Evolutionary conservation across 805 yeast species (phyloP).

Genomic region (Komagataella populi): DNA sequence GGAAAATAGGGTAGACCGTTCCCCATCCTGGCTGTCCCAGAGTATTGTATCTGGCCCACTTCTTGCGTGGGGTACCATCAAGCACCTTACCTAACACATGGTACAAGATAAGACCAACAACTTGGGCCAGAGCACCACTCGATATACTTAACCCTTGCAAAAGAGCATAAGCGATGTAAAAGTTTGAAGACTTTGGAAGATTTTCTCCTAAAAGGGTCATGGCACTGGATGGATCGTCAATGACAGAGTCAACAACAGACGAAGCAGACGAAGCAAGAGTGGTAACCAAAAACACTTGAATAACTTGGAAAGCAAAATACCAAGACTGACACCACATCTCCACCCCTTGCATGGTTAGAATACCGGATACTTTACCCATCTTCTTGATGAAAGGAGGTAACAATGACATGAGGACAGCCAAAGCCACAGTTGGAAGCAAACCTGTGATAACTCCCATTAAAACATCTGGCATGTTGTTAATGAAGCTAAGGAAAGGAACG

Average conservation of each 20-base stretch:
- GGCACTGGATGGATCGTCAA: slow-evolving; percentile 54
- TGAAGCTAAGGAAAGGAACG: slow-evolving; percentile 63
- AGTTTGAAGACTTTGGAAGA: slow-evolving; percentile 83
- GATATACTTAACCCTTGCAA: slow-evolving; percentile 72
- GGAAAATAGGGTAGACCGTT: slow-evolving; percentile 63
- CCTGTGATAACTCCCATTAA: slow-evolving; percentile 81
- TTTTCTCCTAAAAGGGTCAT: slow-evolving; percentile 61
- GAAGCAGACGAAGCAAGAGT: slow-evolving; percentile 64
- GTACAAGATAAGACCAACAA: slow-evolving; percentile 59
- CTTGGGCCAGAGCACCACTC: slow-evolving; percentile 64
- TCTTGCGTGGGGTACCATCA: slow-evolving; percentile 84
- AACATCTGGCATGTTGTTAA: slow-evolving; percentile 55
- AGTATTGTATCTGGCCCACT: slow-evolving; percentile 64
- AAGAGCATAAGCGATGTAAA: slow-evolving; percentile 72
- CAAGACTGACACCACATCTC: slow-evolving; percentile 80
- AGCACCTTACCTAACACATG: slow-evolving; percentile 57
- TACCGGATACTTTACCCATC: slow-evolving; percentile 66
- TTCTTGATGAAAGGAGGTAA: slow-evolving; percentile 75
- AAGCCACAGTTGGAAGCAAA: slow-evolving; percentile 68
- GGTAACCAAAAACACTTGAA: slow-evolving; percentile 60
- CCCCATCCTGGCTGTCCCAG: slow-evolving; percentile 71
- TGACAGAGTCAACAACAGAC: slow-evolving; percentile 48
- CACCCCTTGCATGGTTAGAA: slow-evolving; percentile 53
- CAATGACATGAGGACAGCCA: slow-evolving; percentile 73
- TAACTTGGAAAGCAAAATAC: slow-evolving; percentile 65